Evolutionary conservation across 2,329 filamentous ascomycete genomes (phyloP).

Genomic region (Thielaviopsis musarum): DNA sequence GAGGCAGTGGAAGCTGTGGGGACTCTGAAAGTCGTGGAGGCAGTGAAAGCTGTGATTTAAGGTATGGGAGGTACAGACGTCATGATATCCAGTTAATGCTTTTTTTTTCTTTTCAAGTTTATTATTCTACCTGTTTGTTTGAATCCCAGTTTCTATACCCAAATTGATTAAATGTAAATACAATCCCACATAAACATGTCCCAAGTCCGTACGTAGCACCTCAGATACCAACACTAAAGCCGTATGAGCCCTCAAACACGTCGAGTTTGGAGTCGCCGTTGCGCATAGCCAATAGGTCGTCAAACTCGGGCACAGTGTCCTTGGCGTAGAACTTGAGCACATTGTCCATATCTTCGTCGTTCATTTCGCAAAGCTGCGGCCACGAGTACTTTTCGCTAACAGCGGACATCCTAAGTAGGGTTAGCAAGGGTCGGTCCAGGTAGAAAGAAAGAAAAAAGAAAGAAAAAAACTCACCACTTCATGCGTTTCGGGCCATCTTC

Average conservation of each 20-base stretch:
- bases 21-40: no score
- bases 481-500: slow-evolving; percentile 75
- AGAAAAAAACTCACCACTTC: slow-evolving; percentile 48
- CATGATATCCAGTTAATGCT: neutral
- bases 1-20: neutral
- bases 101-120: neutral
- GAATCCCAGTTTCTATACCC: neutral
- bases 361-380: slow-evolving; percentile 69
- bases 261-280: slow-evolving; percentile 29
- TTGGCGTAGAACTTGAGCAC: slow-evolving; percentile 58
- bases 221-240: slow-evolving; percentile 33
- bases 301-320: slow-evolving; percentile 37
- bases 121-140: neutral
- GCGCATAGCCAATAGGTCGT: slow-evolving; percentile 38
- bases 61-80: neutral
- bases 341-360: slow-evolving; percentile 67
- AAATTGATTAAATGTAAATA: neutral
- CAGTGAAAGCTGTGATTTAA: neutral
- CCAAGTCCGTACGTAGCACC: neutral
- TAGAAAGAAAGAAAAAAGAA: no score
- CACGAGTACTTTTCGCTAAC: slow-evolving; percentile 79
- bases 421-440: slow-evolving; percentile 11
- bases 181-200: no score
- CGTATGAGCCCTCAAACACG: slow-evolving; percentile 41
- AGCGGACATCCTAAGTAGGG: slow-evolving; percentile 58